Evolutionary conservation across 768 basidiomycete species (phyloP), one percentile per base, ranked within the genome.

Genomic region (Phylloporus sp.): DNA sequence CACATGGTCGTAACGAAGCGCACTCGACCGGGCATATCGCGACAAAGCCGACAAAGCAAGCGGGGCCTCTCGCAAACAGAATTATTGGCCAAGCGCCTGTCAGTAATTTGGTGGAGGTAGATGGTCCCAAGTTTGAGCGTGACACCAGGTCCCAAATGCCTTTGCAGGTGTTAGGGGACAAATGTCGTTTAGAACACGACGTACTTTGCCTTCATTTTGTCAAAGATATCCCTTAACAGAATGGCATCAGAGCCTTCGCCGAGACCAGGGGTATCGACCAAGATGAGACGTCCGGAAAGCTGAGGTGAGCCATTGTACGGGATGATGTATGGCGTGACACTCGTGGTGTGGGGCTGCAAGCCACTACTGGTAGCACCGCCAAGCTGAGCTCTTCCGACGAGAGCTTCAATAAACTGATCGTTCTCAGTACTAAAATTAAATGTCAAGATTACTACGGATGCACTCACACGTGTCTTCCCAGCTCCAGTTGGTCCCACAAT

Each of bases 1-100:
- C 73, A 75, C 67, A 71, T 72, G 2, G 68, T 74, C 2, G 73
- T 74, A 16, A 68, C 59, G 16, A 76, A 51, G 13, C 66, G 54
- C 6, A 13, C 16, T n/a, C 3, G 34, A n/a, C 16, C 12, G 15
- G 34, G n/a, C 4, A 70, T 59, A 9, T 60, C 23, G 5, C 73
- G 73, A 36, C 74, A 76, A 20, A 76, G 51, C 24, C 61, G 55
- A 22, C 59, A 51, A 52, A 75, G 34, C 16, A 71, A 47, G 13
- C 56, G 51, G 43, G 72, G 64, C 48, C 70, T 68, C 39, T 59
- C 61, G 24, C 39, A 42, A 12, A 56, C 49, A 15, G 69, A 64
- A 13, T 66, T 69, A 9, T 12, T 20, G 3, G 60, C 53, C 59
- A 75, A 59, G 6, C 71, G 66, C 22, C 54, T 71, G 47, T 72